Conservation (phyloP, 306 rosid species). For the Begonia loranthoides region DNA sequence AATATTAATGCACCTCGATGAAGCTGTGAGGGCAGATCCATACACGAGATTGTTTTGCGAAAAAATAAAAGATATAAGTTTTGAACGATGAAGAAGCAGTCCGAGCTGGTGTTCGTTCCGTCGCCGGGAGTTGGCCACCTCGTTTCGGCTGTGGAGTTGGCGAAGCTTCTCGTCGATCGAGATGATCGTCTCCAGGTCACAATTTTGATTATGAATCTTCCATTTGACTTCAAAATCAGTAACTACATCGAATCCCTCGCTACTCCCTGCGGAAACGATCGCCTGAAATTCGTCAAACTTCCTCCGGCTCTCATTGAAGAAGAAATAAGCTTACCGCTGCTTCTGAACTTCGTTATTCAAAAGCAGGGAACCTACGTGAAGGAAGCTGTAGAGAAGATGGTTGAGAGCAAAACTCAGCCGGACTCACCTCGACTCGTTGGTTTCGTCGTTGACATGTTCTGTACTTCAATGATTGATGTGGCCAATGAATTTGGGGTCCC, state of each 20-base stretch:
- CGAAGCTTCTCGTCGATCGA: slow-evolving; percentile 29
- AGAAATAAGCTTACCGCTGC: too few species aligned
- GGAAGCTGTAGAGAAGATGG: slow-evolving; percentile 8
- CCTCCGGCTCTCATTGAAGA: slow-evolving; percentile 6
- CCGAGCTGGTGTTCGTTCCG: slow-evolving; percentile 40
- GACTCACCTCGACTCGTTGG: slow-evolving; percentile 25
- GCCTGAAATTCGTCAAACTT: slow-evolving; percentile 21
- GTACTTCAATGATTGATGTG: slow-evolving; percentile 31
- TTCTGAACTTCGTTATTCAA: not conserved
- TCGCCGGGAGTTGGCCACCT: slow-evolving; percentile 30
- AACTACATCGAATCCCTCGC: slow-evolving; percentile 7
- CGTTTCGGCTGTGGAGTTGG: slow-evolving; percentile 25
- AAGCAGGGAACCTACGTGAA: slow-evolving; percentile 15
- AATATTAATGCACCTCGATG: too few species aligned
- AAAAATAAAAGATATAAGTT: too few species aligned
- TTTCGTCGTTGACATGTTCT: slow-evolving; percentile 54
- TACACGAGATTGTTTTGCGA: too few species aligned
- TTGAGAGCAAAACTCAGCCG: not conserved
- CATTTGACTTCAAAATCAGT: not conserved
- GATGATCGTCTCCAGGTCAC: slow-evolving; percentile 26
- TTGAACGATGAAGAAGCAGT: slow-evolving; percentile 6
- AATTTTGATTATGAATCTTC: slow-evolving; percentile 16
- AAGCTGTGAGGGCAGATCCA: too few species aligned
- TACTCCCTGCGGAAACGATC: not conserved
- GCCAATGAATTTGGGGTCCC: slow-evolving; percentile 39